phyloP scores from a whole-genome alignment of 129 eudicot species.

The sunflower (Helianthus annuus) region HanXRQr2.0-SUNRISE NC_035440.2:15060943-15061442 shows the following conservation, averaged over 20 bases:
- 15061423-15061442: not conserved
- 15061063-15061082: not conserved
- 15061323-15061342: too few relatives aligned
- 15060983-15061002: constrained; percentile 11
- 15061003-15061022: not conserved
- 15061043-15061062: not conserved
- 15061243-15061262: not conserved
- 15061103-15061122: constrained; percentile 1
- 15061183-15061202: constrained; percentile 9
- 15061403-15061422: not conserved
- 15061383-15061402: not conserved
- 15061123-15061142: constrained; percentile 14
- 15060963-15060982: constrained; percentile 12
- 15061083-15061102: not conserved
- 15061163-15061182: constrained; percentile 2
- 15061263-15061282: not conserved
- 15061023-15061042: not conserved
- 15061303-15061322: not conserved
- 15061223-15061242: constrained; percentile 2
- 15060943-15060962: not conserved
- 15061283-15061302: not conserved
- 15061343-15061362: too few relatives aligned
- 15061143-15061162: not conserved
- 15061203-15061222: not conserved
- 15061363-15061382: too few relatives aligned